Evolutionary conservation across 2,329 filamentous ascomycete species (phyloP), one percentile per base, ranked within the genome.

Genomic region (Colletotrichum simmondsii): DNA sequence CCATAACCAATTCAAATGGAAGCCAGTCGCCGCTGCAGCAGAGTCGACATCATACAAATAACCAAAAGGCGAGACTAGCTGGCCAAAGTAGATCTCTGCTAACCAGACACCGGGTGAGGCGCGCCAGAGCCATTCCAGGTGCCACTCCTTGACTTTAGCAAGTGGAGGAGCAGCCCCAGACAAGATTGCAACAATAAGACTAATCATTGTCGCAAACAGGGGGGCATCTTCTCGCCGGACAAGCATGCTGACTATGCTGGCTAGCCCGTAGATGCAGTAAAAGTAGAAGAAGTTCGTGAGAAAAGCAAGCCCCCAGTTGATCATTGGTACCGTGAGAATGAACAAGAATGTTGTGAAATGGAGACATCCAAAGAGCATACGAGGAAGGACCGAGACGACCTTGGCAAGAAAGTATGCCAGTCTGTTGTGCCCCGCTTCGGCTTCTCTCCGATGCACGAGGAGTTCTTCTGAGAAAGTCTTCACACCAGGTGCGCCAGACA

Each of bases 381-480:
- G 82, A 1, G 87, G 86, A 0, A 90, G 26, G 0, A 88, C 88
- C 0, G 85, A 85, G 0, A 89, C 2, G 2, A 87, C 83, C 78
- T 91, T 91, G 46, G 88, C 89, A 2, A 89, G 52, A 76, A 89
- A 91, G 78, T 91, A 91, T 0, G 89, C 87, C 26, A 85, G 79
- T 11, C 87, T 82, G 46, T 87, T 89, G 76, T 91, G 89, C 0
- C 89, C 89, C 0, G 88, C 85, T 54, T 88, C 87, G 4, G 88
- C 84, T 78, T 91, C 89, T 10, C 89, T 85, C 58, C 84, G 85
- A 75, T 88, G 88, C 49, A 90, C 81, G 6, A 88, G 78, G 77
- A 87, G 86, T 76, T 90, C 88, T 74, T 89, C 87, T 12, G 87
- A 89, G 77, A 91, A 91, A 19, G 87, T 83, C 75, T 85, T 86